Evolutionary conservation across 306 rosid species (phyloP).

Genomic region (Cajanus cajan): DNA sequence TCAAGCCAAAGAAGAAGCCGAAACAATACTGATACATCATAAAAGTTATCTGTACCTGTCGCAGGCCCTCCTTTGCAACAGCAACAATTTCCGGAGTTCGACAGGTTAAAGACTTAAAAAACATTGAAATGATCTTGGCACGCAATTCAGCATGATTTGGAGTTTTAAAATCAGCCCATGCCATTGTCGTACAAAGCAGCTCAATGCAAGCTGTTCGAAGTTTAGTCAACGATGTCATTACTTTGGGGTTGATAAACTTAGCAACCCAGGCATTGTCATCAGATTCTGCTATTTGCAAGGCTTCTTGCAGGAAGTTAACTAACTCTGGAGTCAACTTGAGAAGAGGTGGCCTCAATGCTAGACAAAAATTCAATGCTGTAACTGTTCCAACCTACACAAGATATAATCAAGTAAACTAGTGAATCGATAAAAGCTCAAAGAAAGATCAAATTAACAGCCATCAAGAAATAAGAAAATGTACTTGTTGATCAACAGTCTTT

Average conservation of each 20-base stretch:
- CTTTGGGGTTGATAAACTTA: conserved; percentile 90
- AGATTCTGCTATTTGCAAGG: conserved; percentile 95
- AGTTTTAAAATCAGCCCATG: conserved; percentile 97
- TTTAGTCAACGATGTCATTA: conserved; percentile 84
- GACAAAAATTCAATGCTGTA: conserved; percentile 91
- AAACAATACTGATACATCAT: conserved; percentile 17
- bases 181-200: conserved; percentile 95
- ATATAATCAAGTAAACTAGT: conserved; percentile 34
- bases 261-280: conserved; percentile 91
- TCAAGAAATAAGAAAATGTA: conserved; percentile 30
- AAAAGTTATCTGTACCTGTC: conserved; percentile 66
- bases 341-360: conserved; percentile 98
- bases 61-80: conserved; percentile 96
- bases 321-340: conserved; percentile 93
- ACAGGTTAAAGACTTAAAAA: conserved; percentile 94
- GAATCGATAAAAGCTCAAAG: conserved; percentile 14
- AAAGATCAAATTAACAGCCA: conserved; percentile 20
- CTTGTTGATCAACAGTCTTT: conserved; percentile 98
- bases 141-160: conserved; percentile 92
- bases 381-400: conserved; percentile 88
- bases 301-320: conserved; percentile 95
- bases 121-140: conserved; percentile 95
- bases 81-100: conserved; percentile 97
- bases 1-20: conserved; percentile 21
- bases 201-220: conserved; percentile 98